Evolutionary conservation across 164 flowering plant genomes (phyloP).

Genomic region (Chimonanthus praecox): DNA sequence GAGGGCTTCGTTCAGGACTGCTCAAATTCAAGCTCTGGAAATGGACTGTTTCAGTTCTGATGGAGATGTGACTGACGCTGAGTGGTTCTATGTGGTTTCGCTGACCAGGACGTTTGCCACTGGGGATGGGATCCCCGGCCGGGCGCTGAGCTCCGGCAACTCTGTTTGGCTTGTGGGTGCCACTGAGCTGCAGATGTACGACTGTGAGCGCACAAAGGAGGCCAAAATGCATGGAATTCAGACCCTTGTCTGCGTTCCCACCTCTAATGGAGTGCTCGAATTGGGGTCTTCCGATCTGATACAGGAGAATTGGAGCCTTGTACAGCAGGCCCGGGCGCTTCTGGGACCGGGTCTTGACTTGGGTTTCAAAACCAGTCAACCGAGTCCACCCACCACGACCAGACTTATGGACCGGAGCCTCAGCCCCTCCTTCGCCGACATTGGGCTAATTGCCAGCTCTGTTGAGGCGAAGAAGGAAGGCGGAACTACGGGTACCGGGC

Average conservation of each 20-base stretch:
- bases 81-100: constrained; percentile 73
- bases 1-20: constrained; percentile 21
- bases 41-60: constrained; percentile 14
- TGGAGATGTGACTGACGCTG: constrained; percentile 42
- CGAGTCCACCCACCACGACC: not conserved
- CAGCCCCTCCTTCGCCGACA: constrained; percentile 30
- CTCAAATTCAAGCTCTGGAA: constrained; percentile 19
- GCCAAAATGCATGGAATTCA: constrained; percentile 54
- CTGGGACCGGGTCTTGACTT: constrained; percentile 5
- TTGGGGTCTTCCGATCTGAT: constrained; percentile 49
- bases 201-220: constrained; percentile 51
- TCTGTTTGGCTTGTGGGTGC: constrained; percentile 45
- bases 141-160: constrained; percentile 35
- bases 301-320: constrained; percentile 33
- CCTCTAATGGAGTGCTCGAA: constrained; percentile 45
- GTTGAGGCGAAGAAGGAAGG: constrained; percentile 12
- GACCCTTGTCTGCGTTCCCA: constrained; percentile 56
- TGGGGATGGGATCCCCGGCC: constrained; percentile 38
- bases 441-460: constrained; percentile 22
- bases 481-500: not conserved
- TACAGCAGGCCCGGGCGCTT: constrained; percentile 38
- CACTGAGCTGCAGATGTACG: constrained; percentile 26
- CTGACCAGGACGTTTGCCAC: constrained; percentile 37
- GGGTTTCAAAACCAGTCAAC: not conserved
- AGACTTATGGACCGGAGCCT: not conserved